Conservation (phyloP, 1,284 basidiomycete genomes). For the Leccinum angustisporum region DNA sequence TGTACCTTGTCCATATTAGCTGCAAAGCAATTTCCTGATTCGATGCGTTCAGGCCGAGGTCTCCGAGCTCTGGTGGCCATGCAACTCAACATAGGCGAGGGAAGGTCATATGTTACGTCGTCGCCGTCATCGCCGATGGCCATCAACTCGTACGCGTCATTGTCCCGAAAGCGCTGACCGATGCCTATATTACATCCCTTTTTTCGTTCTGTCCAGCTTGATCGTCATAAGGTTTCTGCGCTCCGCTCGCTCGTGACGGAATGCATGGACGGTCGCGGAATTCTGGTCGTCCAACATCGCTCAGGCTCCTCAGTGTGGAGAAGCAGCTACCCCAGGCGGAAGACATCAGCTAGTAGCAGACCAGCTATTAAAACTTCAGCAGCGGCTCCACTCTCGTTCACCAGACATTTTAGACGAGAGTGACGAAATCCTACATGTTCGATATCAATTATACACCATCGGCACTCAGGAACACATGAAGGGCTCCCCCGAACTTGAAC, state of each 20-base stretch:
- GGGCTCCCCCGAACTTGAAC: conserved; percentile 1
- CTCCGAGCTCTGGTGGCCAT: conserved; percentile 36
- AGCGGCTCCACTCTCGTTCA: conserved; percentile 37
- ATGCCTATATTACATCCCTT: conserved; percentile 49
- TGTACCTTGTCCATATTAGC: conserved; percentile 30
- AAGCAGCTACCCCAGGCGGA: conserved; percentile 16
- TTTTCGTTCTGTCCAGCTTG: conserved; percentile 38
- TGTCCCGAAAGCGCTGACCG: conserved; percentile 35
- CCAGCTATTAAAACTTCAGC: conserved; percentile 27
- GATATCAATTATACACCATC: conserved; percentile 1
- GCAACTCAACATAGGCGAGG: conserved; percentile 62
- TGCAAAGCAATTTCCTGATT: conserved; percentile 45
- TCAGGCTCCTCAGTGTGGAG: conserved; percentile 46
- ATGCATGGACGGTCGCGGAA: conserved; percentile 41
- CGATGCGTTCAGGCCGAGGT: conserved; percentile 43
- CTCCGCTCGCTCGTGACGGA: conserved; percentile 33
- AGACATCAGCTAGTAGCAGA: not conserved
- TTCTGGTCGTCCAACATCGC: conserved; percentile 50
- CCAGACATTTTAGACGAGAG: conserved; percentile 1
- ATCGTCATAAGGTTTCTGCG: conserved; percentile 19
- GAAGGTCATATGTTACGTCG: conserved; percentile 52
- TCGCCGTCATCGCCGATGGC: conserved; percentile 42
- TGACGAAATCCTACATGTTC: conserved; percentile 1
- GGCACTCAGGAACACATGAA: not conserved
- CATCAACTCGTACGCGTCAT: conserved; percentile 31